These are phyloP conservation scores for Mariannaea sp. DNA, from an alignment of 2,329 filamentous ascomycete species.

Conservation along the genomic window DNA sequence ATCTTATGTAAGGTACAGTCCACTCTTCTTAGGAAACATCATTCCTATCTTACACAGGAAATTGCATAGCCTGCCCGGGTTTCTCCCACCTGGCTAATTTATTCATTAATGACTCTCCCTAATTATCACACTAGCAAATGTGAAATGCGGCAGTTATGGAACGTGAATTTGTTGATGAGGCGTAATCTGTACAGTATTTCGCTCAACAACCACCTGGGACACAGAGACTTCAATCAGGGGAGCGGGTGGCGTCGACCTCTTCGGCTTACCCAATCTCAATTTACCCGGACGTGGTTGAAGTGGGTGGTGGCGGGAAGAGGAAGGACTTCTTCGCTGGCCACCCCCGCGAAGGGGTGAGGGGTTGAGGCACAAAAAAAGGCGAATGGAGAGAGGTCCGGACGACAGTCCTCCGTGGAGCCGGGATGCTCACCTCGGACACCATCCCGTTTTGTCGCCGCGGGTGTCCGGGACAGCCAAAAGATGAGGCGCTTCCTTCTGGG, in stretches of 20 bases:
- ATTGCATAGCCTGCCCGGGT: no score
- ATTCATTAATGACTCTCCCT: no score
- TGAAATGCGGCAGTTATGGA: no score
- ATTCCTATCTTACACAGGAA: no score
- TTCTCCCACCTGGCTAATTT: no score
- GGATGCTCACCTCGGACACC: conserved; percentile 17
- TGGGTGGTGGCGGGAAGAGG: background rate
- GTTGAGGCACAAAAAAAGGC: background rate
- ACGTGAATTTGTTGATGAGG: no score
- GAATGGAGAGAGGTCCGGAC: background rate
- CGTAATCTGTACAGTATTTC: no score
- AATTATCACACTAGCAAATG: no score
- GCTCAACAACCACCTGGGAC: conserved; percentile 19
- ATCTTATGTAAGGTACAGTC: no score
- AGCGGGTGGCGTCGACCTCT: background rate
- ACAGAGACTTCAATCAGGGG: conserved; percentile 1
- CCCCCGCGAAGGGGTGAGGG: conserved; percentile 7
- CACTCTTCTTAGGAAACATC: no score
- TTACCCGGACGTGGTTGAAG: conserved; percentile 15
- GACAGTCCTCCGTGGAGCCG: conserved; percentile 10
- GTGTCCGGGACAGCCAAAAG: no score
- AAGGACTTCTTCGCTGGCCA: background rate
- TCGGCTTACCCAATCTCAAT: conserved; percentile 16
- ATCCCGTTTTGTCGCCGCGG: conserved; percentile 13
- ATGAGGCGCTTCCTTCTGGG: no score